Conservation (phyloP, 2,329 filamentous ascomycete species). For the Penicillium glabrum region DNA sequence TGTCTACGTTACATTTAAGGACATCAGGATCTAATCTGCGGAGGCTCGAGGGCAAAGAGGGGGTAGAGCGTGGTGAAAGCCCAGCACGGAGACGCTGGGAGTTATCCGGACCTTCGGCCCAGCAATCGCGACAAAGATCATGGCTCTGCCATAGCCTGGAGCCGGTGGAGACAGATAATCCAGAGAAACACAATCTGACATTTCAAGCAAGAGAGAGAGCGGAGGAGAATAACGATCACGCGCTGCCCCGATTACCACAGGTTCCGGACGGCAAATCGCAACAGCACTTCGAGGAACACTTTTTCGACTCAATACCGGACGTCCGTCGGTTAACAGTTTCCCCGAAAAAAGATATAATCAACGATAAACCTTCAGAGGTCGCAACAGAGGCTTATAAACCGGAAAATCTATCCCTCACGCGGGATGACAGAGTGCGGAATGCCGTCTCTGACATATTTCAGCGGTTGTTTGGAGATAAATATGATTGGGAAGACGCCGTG, state of each 20-base stretch:
- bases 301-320: slow-evolving; percentile 4
- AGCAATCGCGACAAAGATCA: slow-evolving; percentile 23
- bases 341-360: background rate
- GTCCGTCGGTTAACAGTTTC: background rate
- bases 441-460: slow-evolving; percentile 27
- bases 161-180: slow-evolving; percentile 20
- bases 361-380: background rate
- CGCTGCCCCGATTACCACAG: slow-evolving; percentile 8
- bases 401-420: slow-evolving; percentile 11
- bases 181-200: slow-evolving; percentile 13
- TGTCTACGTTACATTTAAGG: slow-evolving; percentile 26
- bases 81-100: slow-evolving; percentile 18
- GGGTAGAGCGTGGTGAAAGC: slow-evolving; percentile 14
- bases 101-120: slow-evolving; percentile 18
- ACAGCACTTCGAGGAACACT: slow-evolving; percentile 2
- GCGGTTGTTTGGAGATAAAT: slow-evolving; percentile 18
- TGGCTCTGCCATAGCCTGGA: slow-evolving; percentile 29
- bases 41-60: slow-evolving; percentile 17
- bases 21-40: slow-evolving; percentile 17
- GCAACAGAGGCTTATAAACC: background rate
- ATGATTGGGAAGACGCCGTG: slow-evolving; percentile 30
- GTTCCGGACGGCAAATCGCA: slow-evolving; percentile 6
- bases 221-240: slow-evolving; percentile 5
- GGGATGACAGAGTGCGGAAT: slow-evolving; percentile 18
- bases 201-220: background rate